phyloP scores from a whole-genome alignment of 2,329 filamentous ascomycete genomes.

The Aspergillus sclerotialis region DNA sequence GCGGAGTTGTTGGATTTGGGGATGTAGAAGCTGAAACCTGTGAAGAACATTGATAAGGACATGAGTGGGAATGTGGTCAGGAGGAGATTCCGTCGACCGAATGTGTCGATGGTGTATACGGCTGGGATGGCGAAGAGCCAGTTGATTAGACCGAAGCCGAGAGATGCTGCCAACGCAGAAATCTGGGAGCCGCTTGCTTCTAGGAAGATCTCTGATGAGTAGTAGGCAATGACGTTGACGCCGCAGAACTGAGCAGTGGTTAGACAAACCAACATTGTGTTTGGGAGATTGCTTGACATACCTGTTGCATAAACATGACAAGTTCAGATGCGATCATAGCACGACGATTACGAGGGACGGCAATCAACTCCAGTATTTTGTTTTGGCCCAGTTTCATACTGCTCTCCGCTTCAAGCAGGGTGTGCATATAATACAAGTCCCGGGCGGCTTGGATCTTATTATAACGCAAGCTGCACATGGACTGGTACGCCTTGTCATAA shows the following conservation, averaged over 20 bases:
- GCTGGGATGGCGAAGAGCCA: slow-evolving; percentile 59
- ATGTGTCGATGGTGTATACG: slow-evolving; percentile 61
- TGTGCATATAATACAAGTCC: slow-evolving; percentile 41
- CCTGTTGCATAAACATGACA: slow-evolving; percentile 63
- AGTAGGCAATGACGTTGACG: slow-evolving; percentile 53
- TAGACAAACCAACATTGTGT: no score
- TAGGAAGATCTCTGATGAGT: slow-evolving; percentile 55
- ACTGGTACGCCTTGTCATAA: slow-evolving; percentile 35
- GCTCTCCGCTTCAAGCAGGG: slow-evolving; percentile 55
- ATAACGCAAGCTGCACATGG: slow-evolving; percentile 37
- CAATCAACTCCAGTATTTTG: slow-evolving; percentile 52
- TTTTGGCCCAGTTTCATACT: slow-evolving; percentile 45
- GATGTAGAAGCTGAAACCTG: slow-evolving; percentile 49
- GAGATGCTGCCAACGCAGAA: slow-evolving; percentile 49
- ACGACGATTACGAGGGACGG: slow-evolving; percentile 55
- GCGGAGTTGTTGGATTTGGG: slow-evolving; percentile 28
- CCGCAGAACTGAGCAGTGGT: slow-evolving; percentile 35
- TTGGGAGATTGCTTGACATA: slow-evolving; percentile 12
- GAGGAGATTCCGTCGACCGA: slow-evolving; percentile 58
- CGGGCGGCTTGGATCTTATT: slow-evolving; percentile 39
- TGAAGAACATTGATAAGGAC: slow-evolving; percentile 46
- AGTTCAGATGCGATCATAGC: slow-evolving; percentile 55
- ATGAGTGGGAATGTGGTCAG: slow-evolving; percentile 61
- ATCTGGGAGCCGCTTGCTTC: slow-evolving; percentile 45
- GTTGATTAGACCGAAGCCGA: slow-evolving; percentile 58